Evolutionary conservation across 129 eudicot species (phyloP).

Genomic region (Ambrosia artemisiifolia): DNA sequence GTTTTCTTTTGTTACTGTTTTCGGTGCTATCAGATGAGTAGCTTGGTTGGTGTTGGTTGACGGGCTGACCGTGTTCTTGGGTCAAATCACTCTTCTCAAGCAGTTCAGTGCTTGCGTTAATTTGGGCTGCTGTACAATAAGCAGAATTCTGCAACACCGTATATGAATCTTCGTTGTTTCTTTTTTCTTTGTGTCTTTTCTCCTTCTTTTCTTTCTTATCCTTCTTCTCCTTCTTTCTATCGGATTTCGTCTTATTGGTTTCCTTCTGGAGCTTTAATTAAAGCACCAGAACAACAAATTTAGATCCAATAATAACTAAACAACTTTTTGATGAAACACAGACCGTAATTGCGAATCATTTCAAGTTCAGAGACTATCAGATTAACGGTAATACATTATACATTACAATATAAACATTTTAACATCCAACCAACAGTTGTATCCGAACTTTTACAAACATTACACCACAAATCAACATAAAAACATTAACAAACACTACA

Average conservation of each 20-base stretch:
- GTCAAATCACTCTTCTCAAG: constrained; percentile 44
- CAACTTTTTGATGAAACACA: constrained; percentile 1
- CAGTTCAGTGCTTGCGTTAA: not conserved
- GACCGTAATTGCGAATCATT: not conserved
- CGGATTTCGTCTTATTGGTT: constrained; percentile 24
- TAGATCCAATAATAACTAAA: constrained; percentile 30
- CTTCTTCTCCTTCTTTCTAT: constrained; percentile 32
- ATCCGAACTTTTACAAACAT: not conserved
- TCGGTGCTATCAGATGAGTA: constrained; percentile 56
- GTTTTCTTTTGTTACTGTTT: constrained; percentile 54
- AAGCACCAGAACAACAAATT: constrained; percentile 47
- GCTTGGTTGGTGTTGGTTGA: constrained; percentile 32
- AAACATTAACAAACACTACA: too few relatives aligned
- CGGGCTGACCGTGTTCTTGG: constrained; percentile 47
- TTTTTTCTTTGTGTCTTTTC: constrained; percentile 21
- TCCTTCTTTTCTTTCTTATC: constrained; percentile 29
- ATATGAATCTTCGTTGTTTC: not conserved
- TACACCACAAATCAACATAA: not conserved
- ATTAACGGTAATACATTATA: not conserved
- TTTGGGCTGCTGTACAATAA: constrained; percentile 9
- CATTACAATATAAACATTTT: not conserved
- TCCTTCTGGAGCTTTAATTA: constrained; percentile 63
- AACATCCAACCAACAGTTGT: not conserved
- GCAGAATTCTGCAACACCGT: constrained; percentile 8
- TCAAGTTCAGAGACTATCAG: not conserved